Evolutionary conservation across 2,329 filamentous ascomycete species (phyloP).

Genomic region (Cryphonectria parasitica): DNA sequence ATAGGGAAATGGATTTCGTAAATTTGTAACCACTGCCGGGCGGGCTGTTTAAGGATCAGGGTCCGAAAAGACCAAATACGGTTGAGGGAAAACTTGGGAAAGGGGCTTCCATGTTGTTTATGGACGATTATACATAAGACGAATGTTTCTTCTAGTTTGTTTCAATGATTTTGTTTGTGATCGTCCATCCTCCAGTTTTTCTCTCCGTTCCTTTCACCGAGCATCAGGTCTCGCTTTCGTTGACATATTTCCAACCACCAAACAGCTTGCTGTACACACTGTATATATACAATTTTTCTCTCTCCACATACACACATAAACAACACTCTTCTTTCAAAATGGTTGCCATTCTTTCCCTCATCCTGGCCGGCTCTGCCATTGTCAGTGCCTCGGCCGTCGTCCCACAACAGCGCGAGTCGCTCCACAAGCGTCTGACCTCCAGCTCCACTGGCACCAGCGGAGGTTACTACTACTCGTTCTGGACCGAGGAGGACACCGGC

Average conservation of each 20-base stretch:
- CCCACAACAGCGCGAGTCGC: slow-evolving; percentile 13
- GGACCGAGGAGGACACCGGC: slow-evolving; percentile 55
- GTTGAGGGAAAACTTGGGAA: background rate
- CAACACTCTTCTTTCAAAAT: slow-evolving; percentile 33
- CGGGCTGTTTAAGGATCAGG: background rate
- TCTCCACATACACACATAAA: slow-evolving; percentile 22
- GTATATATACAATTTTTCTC: slow-evolving; percentile 16
- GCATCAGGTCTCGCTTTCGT: background rate
- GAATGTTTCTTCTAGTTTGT: background rate
- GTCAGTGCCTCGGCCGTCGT: slow-evolving; percentile 14
- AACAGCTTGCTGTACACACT: background rate
- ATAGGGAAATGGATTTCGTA: background rate
- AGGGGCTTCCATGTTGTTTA: background rate
- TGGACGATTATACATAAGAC: background rate
- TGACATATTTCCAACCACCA: background rate
- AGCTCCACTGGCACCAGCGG: slow-evolving; percentile 56
- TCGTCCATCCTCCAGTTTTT: background rate
- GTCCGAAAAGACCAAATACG: background rate
- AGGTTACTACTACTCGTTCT: slow-evolving; percentile 65
- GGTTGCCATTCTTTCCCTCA: slow-evolving; percentile 45
- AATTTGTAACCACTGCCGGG: background rate
- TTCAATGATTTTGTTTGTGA: background rate
- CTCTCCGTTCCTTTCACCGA: slow-evolving; percentile 1
- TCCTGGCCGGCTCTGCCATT: slow-evolving; percentile 37
- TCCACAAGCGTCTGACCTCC: slow-evolving; percentile 38